These are phyloP conservation scores for Alloascoidea hylecoeti DNA, from an alignment of 805 yeast genomes.

Conservation along the genomic window DNA sequence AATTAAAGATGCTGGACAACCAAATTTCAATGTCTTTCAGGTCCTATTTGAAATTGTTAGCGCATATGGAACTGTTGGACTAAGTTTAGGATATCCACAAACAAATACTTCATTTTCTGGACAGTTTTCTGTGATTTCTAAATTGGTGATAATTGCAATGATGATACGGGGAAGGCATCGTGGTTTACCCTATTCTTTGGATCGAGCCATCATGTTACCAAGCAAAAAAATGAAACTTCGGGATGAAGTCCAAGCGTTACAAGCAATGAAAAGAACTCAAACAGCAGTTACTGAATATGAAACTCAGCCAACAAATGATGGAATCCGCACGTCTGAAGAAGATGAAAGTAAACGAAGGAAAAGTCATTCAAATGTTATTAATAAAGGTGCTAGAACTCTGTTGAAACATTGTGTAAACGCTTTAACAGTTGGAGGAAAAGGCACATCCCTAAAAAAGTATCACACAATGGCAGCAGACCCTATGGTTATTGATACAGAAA, in stretches of 20 bases:
- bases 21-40: constrained; percentile 44
- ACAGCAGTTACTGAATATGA: no score
- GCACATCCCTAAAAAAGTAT: no score
- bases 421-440: no score
- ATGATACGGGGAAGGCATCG: constrained; percentile 78
- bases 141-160: constrained; percentile 60
- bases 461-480: no score
- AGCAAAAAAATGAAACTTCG: constrained; percentile 45
- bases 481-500: no score
- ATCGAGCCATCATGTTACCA: constrained; percentile 71
- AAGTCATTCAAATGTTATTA: no score
- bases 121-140: constrained; percentile 46
- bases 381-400: no score
- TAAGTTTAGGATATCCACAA: constrained; percentile 62
- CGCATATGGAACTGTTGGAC: constrained; percentile 80
- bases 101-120: constrained; percentile 47
- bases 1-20: constrained; percentile 26
- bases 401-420: no score
- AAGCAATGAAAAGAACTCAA: not conserved
- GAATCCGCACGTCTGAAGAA: no score
- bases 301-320: no score
- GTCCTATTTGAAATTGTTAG: constrained; percentile 65
- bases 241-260: constrained; percentile 30
- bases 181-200: constrained; percentile 72
- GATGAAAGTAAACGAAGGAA: no score